Base-by-base conservation (phyloP, 2,329 filamentous ascomycete genomes). In the Penicillium sclerotiorum region DNA sequence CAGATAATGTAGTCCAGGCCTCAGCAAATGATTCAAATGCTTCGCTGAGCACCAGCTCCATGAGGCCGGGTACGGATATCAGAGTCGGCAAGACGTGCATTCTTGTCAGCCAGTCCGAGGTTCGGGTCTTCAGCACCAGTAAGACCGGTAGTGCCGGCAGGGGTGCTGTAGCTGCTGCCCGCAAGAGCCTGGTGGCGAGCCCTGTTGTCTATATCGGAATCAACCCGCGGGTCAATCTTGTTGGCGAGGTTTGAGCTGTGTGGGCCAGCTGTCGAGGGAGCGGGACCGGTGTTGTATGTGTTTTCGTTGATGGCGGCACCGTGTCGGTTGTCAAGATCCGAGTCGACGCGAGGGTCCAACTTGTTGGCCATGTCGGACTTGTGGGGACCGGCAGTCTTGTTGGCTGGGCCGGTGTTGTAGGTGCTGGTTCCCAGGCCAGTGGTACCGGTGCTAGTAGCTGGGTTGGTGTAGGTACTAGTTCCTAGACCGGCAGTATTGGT, bases 111-210 rank as follows among this genome's bases (percentile, higher is more conserved):
- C 12, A 17, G 9, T 37, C 7, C 8, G 38, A 22, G 23, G 41
- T 43, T 0, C 8, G 25, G 25, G 25, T 8, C 18, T 21, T 28
- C 18, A n/a, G 13, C 9, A 5, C 36, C 37, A 27, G 35, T 32
- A 7, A n/a, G 13, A 33, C 12, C 25, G 15, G 28, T 12, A 32
- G 28, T 12, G 4, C 11, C 15, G 4, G 18, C 9, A 9, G 45
- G 39, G 33, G 41, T 49, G 12, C 25, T 27, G 22, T 50, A 47
- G 38, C 42, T 50, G 43, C 46, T 47, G 8, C 46, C 46, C 12
- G 50, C 50, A 23, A 46, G 15, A 18, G 30, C 18, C 5, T 36
- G 15, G 5, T 43, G 37, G 12, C 32, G 46, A 27, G 46, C 46
- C 5, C 46, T 18, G 11, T 37, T 45, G 15, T 45, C 45, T 11